A percentile compares a stretch with the other conserved stretches of the same genome.
Evolutionary conservation across 768 basidiomycete species (phyloP).

Genomic region (Pleurotus eryngii): DNA sequence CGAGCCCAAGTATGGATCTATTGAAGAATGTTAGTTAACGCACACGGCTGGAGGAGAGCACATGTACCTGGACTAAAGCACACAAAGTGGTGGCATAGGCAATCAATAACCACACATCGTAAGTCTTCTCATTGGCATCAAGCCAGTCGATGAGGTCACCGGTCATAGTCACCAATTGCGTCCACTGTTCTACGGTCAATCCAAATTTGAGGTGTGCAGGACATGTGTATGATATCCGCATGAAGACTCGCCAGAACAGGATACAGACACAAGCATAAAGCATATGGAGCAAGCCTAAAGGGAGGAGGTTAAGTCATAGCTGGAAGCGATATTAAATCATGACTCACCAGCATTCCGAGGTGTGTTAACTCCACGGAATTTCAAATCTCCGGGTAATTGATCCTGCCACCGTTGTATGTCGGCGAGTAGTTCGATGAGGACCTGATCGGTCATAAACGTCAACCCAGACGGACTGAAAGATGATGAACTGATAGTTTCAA

Average conservation of each 20-base stretch:
- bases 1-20: conserved; percentile 95
- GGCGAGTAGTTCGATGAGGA: conserved; percentile 57
- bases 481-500: conserved; percentile 4
- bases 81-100: conserved; percentile 87
- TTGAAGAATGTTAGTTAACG: conserved; percentile 6
- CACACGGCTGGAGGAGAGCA: conserved; percentile 1
- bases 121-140: conserved; percentile 70
- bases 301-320: background rate
- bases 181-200: conserved; percentile 80
- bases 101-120: conserved; percentile 85
- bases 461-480: conserved; percentile 76
- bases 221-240: conserved; percentile 93
- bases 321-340: conserved; percentile 19
- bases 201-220: conserved; percentile 88
- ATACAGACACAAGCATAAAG: conserved; percentile 88
- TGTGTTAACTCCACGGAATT: conserved; percentile 70
- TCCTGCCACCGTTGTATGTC: conserved; percentile 78
- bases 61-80: conserved; percentile 82
- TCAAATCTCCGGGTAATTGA: conserved; percentile 72
- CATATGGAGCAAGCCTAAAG: conserved; percentile 79
- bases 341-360: conserved; percentile 58
- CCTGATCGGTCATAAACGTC: conserved; percentile 78
- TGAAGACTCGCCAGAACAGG: conserved; percentile 98
- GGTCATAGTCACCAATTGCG: conserved; percentile 64
- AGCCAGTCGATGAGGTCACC: conserved; percentile 90